Percentiles rank a stretch among this genome's conserved stretches.
Conservation (phyloP, 2,329 filamentous ascomycete species). For the Rhexocercosporidium sp. region DNA sequence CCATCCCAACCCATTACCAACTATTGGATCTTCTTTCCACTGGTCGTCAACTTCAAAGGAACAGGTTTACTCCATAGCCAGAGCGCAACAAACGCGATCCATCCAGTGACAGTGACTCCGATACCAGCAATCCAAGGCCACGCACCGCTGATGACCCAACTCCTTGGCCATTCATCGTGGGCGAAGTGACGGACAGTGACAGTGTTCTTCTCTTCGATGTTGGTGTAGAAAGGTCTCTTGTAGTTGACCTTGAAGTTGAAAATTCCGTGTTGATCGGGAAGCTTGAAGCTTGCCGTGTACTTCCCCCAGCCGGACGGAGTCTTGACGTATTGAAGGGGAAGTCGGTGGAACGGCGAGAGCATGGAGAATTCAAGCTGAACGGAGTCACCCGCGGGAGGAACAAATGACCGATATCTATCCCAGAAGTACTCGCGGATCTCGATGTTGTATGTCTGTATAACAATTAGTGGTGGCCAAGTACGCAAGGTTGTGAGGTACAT, state of each 20-base stretch:
- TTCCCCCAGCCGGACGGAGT: slow-evolving; percentile 71
- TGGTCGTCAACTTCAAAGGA: slow-evolving; percentile 36
- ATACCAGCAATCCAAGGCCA: slow-evolving; percentile 96
- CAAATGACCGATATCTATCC: slow-evolving; percentile 77
- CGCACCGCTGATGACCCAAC: slow-evolving; percentile 85
- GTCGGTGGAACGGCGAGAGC: slow-evolving; percentile 95
- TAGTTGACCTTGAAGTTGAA: slow-evolving; percentile 99
- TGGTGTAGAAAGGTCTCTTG: slow-evolving; percentile 90
- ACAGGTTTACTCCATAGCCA: slow-evolving; percentile 82
- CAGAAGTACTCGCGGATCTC: slow-evolving; percentile 85
- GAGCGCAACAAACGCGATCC: slow-evolving; percentile 81
- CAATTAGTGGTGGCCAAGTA: slow-evolving; percentile 18
- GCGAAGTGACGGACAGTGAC: slow-evolving; percentile 96
- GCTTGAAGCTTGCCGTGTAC: slow-evolving; percentile 76
- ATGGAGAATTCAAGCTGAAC: slow-evolving; percentile 98
- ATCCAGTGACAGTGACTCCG: slow-evolving; percentile 81
- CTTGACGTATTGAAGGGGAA: slow-evolving; percentile 66
- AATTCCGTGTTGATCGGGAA: slow-evolving; percentile 97
- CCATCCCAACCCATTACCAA: slow-evolving; percentile 14
- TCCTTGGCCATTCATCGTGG: slow-evolving; percentile 94
- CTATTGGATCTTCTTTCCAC: slow-evolving; percentile 49
- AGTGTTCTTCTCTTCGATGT: slow-evolving; percentile 90
- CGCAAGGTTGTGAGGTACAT: slow-evolving; percentile 51
- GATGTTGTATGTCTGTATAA: slow-evolving; percentile 52
- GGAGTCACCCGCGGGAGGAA: slow-evolving; percentile 69